Conservation (phyloP, 176 grass and related monocot genomes). For the Hyparrhenia diplandra region DNA sequence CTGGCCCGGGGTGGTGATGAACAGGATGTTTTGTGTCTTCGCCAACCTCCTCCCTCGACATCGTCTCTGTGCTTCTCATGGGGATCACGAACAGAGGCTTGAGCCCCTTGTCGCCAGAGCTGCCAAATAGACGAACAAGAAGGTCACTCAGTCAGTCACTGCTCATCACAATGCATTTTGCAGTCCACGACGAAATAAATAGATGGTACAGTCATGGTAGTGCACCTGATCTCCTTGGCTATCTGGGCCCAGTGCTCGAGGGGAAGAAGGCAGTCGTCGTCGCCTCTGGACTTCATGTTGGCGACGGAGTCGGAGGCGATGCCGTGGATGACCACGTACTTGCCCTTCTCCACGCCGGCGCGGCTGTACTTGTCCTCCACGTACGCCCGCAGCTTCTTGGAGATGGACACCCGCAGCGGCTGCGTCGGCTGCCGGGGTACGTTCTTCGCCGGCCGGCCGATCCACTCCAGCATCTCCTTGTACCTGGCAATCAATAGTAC, state of each 20-base stretch:
- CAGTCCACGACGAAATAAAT: background rate
- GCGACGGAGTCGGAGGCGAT: slow-evolving; percentile 82
- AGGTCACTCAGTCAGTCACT: background rate
- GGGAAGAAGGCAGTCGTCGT: slow-evolving; percentile 71
- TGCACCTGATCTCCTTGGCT: slow-evolving; percentile 60
- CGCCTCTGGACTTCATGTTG: slow-evolving; percentile 75
- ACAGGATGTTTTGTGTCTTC: slow-evolving; percentile 57
- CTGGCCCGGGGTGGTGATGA: slow-evolving; percentile 90
- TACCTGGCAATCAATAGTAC: slow-evolving; percentile 43
- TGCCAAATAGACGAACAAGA: background rate
- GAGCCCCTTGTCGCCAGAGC: slow-evolving; percentile 38
- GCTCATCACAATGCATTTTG: background rate
- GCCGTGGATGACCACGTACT: slow-evolving; percentile 79
- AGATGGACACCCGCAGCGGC: slow-evolving; percentile 77
- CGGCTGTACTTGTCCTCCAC: slow-evolving; percentile 66
- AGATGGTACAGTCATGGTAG: background rate
- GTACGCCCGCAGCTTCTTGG: slow-evolving; percentile 70
- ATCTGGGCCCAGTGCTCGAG: slow-evolving; percentile 73
- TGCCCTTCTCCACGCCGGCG: slow-evolving; percentile 65
- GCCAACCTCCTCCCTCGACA: slow-evolving; percentile 53
- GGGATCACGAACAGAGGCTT: slow-evolving; percentile 90
- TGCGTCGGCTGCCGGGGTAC: slow-evolving; percentile 54
- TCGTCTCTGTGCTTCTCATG: slow-evolving; percentile 93
- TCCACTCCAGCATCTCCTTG: slow-evolving; percentile 71
- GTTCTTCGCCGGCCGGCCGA: slow-evolving; percentile 56